Evolutionary conservation across 768 basidiomycete species (phyloP), one percentile per base, ranked within the genome.

Genomic region (Boletellus sp.): DNA sequence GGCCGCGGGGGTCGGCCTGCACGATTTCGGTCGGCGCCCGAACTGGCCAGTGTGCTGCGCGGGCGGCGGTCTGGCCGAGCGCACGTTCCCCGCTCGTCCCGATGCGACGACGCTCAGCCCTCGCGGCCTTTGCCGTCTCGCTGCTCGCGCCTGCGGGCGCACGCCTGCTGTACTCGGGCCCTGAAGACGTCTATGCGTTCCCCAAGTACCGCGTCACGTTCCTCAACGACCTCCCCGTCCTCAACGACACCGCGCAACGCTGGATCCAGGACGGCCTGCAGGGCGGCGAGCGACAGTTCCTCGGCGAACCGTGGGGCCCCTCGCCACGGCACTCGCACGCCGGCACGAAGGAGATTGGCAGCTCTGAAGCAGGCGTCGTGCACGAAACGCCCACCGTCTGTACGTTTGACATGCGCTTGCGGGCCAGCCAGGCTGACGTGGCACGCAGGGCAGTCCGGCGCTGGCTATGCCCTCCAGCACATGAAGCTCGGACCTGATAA

Each of bases 151-250:
- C 59, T 6, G 41, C 46, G 49, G 60, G 37, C 36, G 73, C 70
- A 0, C 67, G 62, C 0, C 55, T 81, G n/a, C 65, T 84, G 24
- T 83, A 89, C 62, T 81, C 85, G 9, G 75, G 90, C 40, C 89
- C 90, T 24, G 86, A 91, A 59, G 90, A 93, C 59, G 74, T 82
- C 15, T 79, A 82, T 66, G 84, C 90, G 0, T 90, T 85, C 63
- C 91, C 90, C 55, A 93, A 93, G 65, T 87, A 81, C 64, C 78
- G 80, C 36, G 84, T 93, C 52, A 71, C 82, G 35, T 93, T 89
- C 68, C 79, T 93, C 62, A 87, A 89, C 63, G 78, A 78, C 50
- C 78, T 83, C n/a, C 90, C 90, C 23, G 70, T 93, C 55, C 67
- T 76, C 22, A 84, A 85, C 57, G 73, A 85, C 42, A 89, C 87